phyloP scores from a whole-genome alignment of 192 early-diverging fungal genomes.

The Globomyces pollinis-pini region DNA sequence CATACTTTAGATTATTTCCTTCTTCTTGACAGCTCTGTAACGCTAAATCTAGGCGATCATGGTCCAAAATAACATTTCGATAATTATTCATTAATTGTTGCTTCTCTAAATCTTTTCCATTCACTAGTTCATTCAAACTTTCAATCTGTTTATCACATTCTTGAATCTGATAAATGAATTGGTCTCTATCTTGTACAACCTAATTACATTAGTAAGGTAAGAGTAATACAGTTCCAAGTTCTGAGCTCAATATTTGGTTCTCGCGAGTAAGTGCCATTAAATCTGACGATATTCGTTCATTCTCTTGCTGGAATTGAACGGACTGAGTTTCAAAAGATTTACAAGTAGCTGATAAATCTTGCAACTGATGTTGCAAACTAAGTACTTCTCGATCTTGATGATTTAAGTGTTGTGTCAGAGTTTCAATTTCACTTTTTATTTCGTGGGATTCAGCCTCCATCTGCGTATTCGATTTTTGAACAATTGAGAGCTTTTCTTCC shows the following conservation, averaged over 20 bases:
- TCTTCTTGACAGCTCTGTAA: conserved; percentile 18
- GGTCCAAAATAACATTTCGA: conserved; percentile 35
- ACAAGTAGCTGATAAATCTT: not conserved
- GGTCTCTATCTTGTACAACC: conserved; percentile 22
- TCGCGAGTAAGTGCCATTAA: conserved; percentile 38
- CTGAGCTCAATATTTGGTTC: conserved; percentile 36
- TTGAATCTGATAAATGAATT: conserved; percentile 22
- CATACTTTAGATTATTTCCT: conserved; percentile 17
- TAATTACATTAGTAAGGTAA: too few species aligned
- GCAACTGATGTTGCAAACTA: conserved; percentile 9
- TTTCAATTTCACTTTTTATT: conserved; percentile 24
- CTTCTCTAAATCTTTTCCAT: conserved; percentile 35
- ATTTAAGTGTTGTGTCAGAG: conserved; percentile 25
- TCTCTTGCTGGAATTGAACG: conserved; percentile 12
- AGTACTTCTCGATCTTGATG: conserved; percentile 24
- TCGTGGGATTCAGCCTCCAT: conserved; percentile 15
- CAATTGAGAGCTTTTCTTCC: not conserved
- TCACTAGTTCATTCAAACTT: conserved; percentile 37
- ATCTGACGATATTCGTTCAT: conserved; percentile 17
- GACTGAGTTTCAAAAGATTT: conserved; percentile 3
- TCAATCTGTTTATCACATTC: conserved; percentile 39
- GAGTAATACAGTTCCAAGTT: conserved; percentile 19
- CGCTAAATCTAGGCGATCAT: conserved; percentile 27
- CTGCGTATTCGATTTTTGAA: too few species aligned
- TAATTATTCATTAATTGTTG: conserved; percentile 38